phyloP scores from a whole-genome alignment of 1,284 basidiomycete genomes.

The Pseudozyma pruni region DNA sequence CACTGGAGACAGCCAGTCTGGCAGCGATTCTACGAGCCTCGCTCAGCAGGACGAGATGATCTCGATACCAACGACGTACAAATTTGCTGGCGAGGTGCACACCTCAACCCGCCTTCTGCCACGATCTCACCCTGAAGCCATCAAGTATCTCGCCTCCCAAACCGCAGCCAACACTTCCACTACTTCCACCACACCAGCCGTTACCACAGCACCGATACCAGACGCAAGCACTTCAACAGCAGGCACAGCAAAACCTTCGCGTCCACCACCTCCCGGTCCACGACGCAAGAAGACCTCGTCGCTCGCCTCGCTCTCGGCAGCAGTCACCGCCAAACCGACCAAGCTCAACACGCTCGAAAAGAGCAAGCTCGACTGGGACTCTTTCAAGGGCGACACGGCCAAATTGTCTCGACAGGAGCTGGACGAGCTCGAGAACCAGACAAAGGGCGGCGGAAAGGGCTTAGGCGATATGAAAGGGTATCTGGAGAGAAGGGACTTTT shows the following conservation, averaged over 20 bases:
- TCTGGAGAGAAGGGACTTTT: slow-evolving; percentile 60
- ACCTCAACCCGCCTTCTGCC: slow-evolving; percentile 34
- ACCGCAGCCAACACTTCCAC: slow-evolving; percentile 2
- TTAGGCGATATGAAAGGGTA: slow-evolving; percentile 65
- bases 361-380: slow-evolving; percentile 65
- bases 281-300: slow-evolving; percentile 50
- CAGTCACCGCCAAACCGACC: slow-evolving; percentile 38
- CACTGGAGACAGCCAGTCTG: background rate
- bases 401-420: slow-evolving; percentile 54
- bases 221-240: background rate
- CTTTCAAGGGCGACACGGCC: slow-evolving; percentile 22
- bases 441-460: slow-evolving; percentile 60
- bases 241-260: background rate
- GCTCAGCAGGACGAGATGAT: slow-evolving; percentile 31
- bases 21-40: background rate
- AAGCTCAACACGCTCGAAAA: slow-evolving; percentile 68
- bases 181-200: background rate
- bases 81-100: slow-evolving; percentile 50
- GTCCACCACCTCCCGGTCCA: slow-evolving; percentile 14
- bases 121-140: slow-evolving; percentile 50
- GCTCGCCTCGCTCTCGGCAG: slow-evolving; percentile 46
- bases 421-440: slow-evolving; percentile 65
- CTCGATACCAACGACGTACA: slow-evolving; percentile 41
- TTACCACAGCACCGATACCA: slow-evolving; percentile 4
- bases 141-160: slow-evolving; percentile 40